Evolutionary conservation across 345 rosid species (phyloP), one percentile per base, ranked within the genome.

Genomic region (Gynandropsis gynandra): DNA sequence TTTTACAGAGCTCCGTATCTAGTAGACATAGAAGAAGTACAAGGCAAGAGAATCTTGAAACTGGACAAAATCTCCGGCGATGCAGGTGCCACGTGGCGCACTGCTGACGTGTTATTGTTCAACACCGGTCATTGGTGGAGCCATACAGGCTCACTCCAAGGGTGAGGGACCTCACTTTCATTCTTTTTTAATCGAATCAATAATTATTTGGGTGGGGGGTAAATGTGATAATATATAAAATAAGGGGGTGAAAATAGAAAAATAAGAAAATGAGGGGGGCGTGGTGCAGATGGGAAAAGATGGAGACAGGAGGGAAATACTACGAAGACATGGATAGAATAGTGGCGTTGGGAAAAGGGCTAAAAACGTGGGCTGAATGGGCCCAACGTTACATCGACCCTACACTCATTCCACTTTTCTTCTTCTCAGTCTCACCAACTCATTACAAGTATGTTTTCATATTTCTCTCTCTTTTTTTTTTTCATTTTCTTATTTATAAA

Each of bases 101-200:
- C 59, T 5, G 93, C 79, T 0, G 88, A 92, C 47, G 79, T 92
- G 51, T 53, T 92, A 40, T 44, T 71, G 32, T 87, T 92, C 47
- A 85, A 92, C 84, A 92, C 96, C 14, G 98, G 98, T 15, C 98
- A 92, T 29, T 92, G 98, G 98, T 92, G 98, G 98, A 82, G 43
- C 51, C 98, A 92, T 56, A 36, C 60, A 50, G 90, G 93, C 1
- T 69, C 86, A 48, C 72, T 82, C 54, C 86, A 78, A 72, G 98
- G 89, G 98, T 87, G 29, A 13, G 69, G n/a, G 24, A 44, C 49
- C 6, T 2, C 24, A 6, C 29, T 24, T 24, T n/a, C 9, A 13
- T 29, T 24, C 42, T 39, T 42, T 47, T 16, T 16, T 9, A 3
- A 18, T 29, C 6, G 17, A 16, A 1, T 48, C 7, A 45, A 33